A percentile compares a stretch with the other conserved stretches of the same genome.
These are phyloP conservation scores for Pseudogymnoascus sp. DNA, from an alignment of 2,329 filamentous ascomycete genomes.

Conservation along the genomic window DNA sequence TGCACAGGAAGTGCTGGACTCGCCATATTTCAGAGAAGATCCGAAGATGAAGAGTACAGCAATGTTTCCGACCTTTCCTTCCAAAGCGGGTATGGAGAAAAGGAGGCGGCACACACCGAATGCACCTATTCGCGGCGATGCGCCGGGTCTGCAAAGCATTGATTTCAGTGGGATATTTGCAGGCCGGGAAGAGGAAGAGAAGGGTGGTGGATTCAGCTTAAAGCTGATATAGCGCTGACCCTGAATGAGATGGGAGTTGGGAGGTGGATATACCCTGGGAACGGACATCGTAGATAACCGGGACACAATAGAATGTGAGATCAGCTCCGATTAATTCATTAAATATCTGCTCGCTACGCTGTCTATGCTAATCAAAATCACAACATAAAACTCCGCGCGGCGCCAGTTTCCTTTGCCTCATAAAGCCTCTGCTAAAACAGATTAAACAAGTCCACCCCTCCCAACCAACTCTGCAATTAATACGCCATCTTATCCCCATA, in stretches of 20 bases:
- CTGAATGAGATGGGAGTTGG: neutral
- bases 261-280: constrained; percentile 9
- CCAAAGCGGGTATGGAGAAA: constrained; percentile 86
- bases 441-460: neutral
- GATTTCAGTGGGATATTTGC: constrained; percentile 68
- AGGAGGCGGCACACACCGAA: constrained; percentile 67
- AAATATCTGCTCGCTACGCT: neutral
- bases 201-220: constrained; percentile 57
- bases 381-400: neutral
- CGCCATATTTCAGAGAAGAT: constrained; percentile 82
- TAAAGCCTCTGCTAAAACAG: neutral
- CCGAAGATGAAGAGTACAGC: constrained; percentile 82
- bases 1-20: constrained; percentile 64
- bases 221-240: constrained; percentile 44
- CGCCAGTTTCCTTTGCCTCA: constrained; percentile 5
- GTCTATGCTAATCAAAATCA: neutral
- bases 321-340: constrained; percentile 4
- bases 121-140: constrained; percentile 71
- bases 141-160: constrained; percentile 41
- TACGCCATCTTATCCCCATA: constrained; percentile 3
- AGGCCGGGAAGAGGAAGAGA: constrained; percentile 55
- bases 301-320: neutral
- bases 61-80: constrained; percentile 96
- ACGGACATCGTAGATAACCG: neutral
- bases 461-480: neutral